Base-by-base conservation (phyloP, 1,139 yeast species). In the Yamadazyma siamensis region DNA sequence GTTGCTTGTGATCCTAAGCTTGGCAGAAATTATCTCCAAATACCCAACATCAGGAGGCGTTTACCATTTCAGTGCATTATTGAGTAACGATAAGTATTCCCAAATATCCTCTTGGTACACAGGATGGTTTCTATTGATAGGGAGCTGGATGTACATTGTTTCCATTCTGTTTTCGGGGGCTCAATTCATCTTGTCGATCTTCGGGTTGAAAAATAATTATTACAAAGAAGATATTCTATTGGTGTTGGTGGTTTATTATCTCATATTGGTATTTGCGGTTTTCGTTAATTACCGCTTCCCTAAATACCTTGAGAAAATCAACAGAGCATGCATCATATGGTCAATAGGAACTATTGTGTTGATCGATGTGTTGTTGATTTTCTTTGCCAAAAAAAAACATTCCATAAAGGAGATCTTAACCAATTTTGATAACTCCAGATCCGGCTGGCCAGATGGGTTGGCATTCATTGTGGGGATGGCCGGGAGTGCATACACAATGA, bases 391-490 rank as follows among this genome's bases (percentile, higher is more conserved):
- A 33, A 62, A 68, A 31, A 79, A 80, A 30, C 77, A 82, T 44
- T 75, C 82, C 13, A 49, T 79, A 26, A 65, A 70, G 32, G 74
- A 71, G 31, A 77, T 82, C 21, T 61, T 83, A 29, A 77, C 86
- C n/a, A 69, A 69, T 38, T 82, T 82, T 49, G 87, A 83, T 52
- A 80, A 80, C 32, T 59, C 79, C 6, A 56, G 86, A 31, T 78
- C 86, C 2, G 89, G 89, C 2, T 82, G 87, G 81, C 78, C 84
- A 2, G 74, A 66, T 29, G 64, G 71, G 2, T 45, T 82, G 36
- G 86, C 89, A 1, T 82, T 82, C 38, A 59, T 81, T 32, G 75
- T 84, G 23, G 94, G 94, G 0, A 70, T 85, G 34, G 89, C 83
- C 50, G 82, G 85, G 43, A 77, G 89, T 1, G 79, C 84, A 25